phyloP scores from a whole-genome alignment of 2,329 filamentous ascomycete species.

The Aspergillus sp. region DNA sequence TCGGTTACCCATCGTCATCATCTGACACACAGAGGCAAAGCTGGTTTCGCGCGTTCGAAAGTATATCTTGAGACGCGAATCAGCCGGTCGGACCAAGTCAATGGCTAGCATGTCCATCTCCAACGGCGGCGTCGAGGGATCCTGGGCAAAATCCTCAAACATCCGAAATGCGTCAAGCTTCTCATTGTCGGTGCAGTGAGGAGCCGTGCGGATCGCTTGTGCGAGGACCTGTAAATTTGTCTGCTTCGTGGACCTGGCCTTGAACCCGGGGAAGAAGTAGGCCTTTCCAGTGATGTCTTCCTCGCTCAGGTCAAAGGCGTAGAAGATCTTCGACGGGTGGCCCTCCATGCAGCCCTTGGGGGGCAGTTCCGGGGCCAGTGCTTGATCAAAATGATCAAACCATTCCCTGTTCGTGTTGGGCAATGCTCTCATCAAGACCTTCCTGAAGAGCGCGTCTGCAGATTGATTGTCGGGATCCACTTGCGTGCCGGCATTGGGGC shows the following conservation, averaged over 20 bases:
- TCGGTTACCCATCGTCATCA: conserved; percentile 4
- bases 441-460: neutral
- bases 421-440: neutral
- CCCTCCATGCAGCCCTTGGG: neutral
- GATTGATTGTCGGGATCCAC: conserved; percentile 1
- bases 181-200: neutral
- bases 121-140: neutral
- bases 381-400: neutral
- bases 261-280: conserved; percentile 7
- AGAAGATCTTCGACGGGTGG: conserved; percentile 6
- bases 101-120: conserved; percentile 11
- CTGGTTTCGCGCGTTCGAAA: conserved; percentile 3
- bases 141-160: conserved; percentile 2
- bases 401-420: neutral
- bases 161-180: neutral
- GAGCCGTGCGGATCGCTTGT: conserved; percentile 1
- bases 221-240: neutral
- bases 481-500: neutral
- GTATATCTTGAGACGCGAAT: conserved; percentile 14
- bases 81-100: conserved; percentile 3
- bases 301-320: conserved; percentile 1
- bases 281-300: neutral
- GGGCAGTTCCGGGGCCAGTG: neutral
- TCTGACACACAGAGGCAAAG: conserved; percentile 5
- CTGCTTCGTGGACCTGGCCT: neutral